These are phyloP conservation scores for Sambucus nigra DNA, from an alignment of 129 eudicot species.

Conservation along the genomic window DNA sequence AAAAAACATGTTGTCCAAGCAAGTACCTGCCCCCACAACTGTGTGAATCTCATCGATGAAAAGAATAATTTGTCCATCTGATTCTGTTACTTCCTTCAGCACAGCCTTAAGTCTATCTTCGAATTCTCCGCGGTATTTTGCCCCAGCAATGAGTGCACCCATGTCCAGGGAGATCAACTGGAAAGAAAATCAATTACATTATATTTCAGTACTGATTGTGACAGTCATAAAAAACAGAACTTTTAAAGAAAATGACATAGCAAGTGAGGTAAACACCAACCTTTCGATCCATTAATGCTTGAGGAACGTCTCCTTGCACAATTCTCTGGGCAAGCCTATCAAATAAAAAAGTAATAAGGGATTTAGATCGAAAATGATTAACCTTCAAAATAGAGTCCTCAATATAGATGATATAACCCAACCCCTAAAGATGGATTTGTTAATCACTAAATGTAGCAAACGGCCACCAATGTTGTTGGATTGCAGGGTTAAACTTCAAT, in stretches of 20 bases:
- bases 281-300: conserved; percentile 86
- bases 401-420: too few species aligned
- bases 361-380: too few species aligned
- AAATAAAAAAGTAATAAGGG: conserved; percentile 5
- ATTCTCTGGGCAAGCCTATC: conserved; percentile 96
- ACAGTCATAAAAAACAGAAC: neutral
- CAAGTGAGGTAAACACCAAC: conserved; percentile 32
- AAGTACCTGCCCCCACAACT: conserved; percentile 94
- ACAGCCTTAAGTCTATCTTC: conserved; percentile 98
- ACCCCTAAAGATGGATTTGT: too few species aligned
- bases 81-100: conserved; percentile 88
- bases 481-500: too few species aligned
- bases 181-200: conserved; percentile 15
- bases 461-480: too few species aligned
- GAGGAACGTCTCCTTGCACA: conserved; percentile 99
- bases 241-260: conserved; percentile 1
- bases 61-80: conserved; percentile 88
- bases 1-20: neutral
- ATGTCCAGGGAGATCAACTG: conserved; percentile 96
- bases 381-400: too few species aligned
- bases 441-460: too few species aligned
- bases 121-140: conserved; percentile 96
- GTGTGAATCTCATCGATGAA: conserved; percentile 98
- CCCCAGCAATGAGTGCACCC: conserved; percentile 99
- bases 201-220: neutral